Evolutionary conservation across 2,329 filamentous ascomycete genomes (phyloP), one percentile per base, ranked within the genome.

Genomic region (Colletotrichum lupini): DNA sequence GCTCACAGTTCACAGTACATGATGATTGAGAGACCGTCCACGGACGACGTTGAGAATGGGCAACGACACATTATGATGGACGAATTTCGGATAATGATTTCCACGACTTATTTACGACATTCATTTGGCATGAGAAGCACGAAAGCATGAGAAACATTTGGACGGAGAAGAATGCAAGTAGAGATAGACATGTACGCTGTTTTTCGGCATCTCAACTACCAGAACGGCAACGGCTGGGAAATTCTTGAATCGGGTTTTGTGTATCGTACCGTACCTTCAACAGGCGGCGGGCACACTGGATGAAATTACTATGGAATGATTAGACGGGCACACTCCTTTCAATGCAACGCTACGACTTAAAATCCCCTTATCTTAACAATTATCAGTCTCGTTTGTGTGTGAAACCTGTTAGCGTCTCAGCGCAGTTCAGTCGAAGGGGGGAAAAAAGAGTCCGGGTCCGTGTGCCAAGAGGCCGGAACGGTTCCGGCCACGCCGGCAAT

Each of bases 401-500:
- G 67, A 65, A 73, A 71, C 71, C 30, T 73, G 67, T 73, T 62
- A 73, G 71, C 24, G 72, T 74, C 53, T 74, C 72, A 72, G 49
- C 42, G 56, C 37, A 35, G 32, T 19, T 19, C 14, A 19, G 37
- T 19, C 3, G 37, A 42, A 42, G 16, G 32, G 32, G 32, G 30
- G 4, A 56, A n/a, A 16, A 9, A n/a, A 49, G 56, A 49, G 60
- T 35, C 58, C 37, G 62, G 62, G 72, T 55, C 72, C 61, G 62
- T 66, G 67, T 58, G 62, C 66, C 73, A 69, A 64, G 73, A 68
- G 60, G 73, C 73, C 73, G 73, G 72, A 75, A 74, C 56, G 58
- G 62, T 75, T 74, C 74, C 73, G 74, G 70, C 70, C 65, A 67
- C 57, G 60, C 73, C 74, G 74, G 74, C 72, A 65, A 74, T 12